A percentile compares a stretch with the other conserved stretches of the same genome.
phyloP scores from a whole-genome alignment of 1,284 basidiomycete genomes.

The Termitomyces sp. region DNA sequence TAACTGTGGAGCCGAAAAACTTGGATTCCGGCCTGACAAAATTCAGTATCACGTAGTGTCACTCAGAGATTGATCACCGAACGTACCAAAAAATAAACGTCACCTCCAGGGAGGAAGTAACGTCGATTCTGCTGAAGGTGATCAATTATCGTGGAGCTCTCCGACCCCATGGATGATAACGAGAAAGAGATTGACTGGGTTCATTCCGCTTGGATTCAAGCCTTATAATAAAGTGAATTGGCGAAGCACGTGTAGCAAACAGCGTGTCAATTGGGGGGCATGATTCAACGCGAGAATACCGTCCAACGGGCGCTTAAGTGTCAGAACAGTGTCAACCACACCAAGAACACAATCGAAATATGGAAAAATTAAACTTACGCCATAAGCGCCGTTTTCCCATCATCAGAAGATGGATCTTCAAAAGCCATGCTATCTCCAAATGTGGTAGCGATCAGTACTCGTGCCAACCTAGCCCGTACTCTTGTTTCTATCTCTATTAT shows the following conservation, averaged over 20 bases:
- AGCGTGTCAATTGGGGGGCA: background rate
- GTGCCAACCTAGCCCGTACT: background rate
- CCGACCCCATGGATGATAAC: background rate
- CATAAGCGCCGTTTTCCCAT: background rate
- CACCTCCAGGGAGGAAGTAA: background rate
- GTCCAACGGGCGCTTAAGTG: background rate
- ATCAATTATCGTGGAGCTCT: background rate
- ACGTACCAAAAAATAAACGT: background rate
- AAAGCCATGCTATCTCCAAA: background rate
- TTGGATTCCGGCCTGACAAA: slow-evolving; percentile 26
- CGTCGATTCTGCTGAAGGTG: background rate
- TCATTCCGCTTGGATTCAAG: background rate
- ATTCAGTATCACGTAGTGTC: background rate
- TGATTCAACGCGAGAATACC: background rate
- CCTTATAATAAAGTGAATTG: background rate
- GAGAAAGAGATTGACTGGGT: background rate
- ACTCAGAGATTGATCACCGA: background rate
- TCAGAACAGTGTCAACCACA: background rate
- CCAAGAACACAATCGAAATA: background rate
- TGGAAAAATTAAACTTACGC: background rate
- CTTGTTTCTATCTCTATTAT: background rate
- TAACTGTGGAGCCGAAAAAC: slow-evolving; percentile 46
- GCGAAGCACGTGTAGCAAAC: background rate
- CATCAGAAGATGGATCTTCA: background rate
- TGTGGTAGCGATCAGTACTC: background rate